Evolutionary conservation across 176 grass and related monocot genomes (phyloP), one percentile per base, ranked within the genome.

Genomic region (Zizania latifolia): DNA sequence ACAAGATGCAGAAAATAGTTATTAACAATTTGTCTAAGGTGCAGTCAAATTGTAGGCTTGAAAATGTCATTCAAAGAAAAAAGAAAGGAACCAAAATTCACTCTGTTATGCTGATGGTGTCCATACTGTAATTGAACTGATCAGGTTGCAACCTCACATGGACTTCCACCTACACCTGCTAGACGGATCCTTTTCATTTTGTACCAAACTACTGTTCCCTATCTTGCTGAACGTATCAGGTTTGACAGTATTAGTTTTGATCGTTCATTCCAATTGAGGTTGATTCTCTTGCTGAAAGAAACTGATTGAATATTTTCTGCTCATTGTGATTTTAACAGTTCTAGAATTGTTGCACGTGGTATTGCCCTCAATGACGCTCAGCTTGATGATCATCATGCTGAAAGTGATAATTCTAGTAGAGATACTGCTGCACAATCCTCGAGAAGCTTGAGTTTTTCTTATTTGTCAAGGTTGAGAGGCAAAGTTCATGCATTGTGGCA

Each of bases 171-270:
- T 27, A 98, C 95, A 62, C 91, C 91, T 83, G 91, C 91, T 50
- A 89, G 89, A 58, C 55, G 82, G 63, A 84, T 94, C 35, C 84
- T 98, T 83, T 98, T 94, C 79, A 90, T 98, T 69, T 61, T 98
- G 66, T 98, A 98, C 58, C 91, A 98, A 78, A 98, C 91, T 79
- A 78, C 84, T 15, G 62, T 98, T 33, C 89, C 95, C 10, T 98
- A 94, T 85, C 84, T 98, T 38, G 91, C 89, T 65, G 95, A 98
- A 90, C 84, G 91, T 64, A 90, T 98, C 48, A 98, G 95, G 95
- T 94, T 74, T 79, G 51, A 7, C 19, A 68, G 30, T 19, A 26
- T 44, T 60, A 53, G 5, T 27, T 83, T 79, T 32, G 58, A 16
- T 41, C 68, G 48, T 53, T 53, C 0, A 1, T 17, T 68, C 41